Conservation (phyloP, 192 early-diverging fungal genomes). For the Mortierella antarctica region DNA sequence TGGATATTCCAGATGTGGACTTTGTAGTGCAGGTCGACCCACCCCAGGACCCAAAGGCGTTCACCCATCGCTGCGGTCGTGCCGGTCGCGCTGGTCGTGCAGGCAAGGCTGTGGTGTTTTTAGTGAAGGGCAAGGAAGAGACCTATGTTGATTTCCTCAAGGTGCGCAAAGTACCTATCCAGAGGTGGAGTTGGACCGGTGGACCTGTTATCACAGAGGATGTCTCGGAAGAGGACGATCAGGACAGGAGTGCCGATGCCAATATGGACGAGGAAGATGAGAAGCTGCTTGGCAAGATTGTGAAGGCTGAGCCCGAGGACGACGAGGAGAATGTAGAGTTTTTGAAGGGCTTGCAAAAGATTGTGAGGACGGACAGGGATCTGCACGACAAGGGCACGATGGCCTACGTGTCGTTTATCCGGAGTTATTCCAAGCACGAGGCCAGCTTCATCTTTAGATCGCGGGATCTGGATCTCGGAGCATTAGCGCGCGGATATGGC, state of each 20-base stretch:
- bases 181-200: constrained; percentile 62
- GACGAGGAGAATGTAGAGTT: constrained; percentile 62
- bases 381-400: constrained; percentile 80
- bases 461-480: constrained; percentile 84
- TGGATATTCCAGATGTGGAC: constrained; percentile 97
- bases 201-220: constrained; percentile 49
- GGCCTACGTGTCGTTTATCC: constrained; percentile 92
- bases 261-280: constrained; percentile 17
- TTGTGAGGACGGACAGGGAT: constrained; percentile 79
- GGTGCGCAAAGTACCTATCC: constrained; percentile 91
- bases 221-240: constrained; percentile 19
- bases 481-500: constrained; percentile 83
- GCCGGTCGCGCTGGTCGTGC: constrained; percentile 88
- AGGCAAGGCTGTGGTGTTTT: constrained; percentile 88
- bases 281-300: constrained; percentile 31
- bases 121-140: constrained; percentile 86
- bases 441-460: constrained; percentile 91
- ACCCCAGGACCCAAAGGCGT: constrained; percentile 95
- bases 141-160: constrained; percentile 89
- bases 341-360: constrained; percentile 62
- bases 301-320: constrained; percentile 44
- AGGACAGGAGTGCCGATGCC: background rate
- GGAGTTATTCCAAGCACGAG: constrained; percentile 95
- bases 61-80: constrained; percentile 95
- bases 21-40: constrained; percentile 95